phyloP scores from a whole-genome alignment of 805 yeast genomes.

The Wickerhamiella spandovensis region DNA sequence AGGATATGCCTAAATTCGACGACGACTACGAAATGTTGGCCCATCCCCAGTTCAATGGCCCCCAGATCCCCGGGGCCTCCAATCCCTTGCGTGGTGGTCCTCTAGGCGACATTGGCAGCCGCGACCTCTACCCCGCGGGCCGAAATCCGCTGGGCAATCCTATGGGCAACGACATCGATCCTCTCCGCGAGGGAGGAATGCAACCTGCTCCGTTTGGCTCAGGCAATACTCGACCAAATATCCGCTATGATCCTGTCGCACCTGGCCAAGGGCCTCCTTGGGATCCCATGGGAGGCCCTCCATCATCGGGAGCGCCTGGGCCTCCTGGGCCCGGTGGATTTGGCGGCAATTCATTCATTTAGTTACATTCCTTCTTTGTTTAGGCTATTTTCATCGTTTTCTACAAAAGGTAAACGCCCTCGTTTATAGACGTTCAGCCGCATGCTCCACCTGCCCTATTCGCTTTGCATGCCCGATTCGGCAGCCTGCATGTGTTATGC shows the following conservation, averaged over 20 bases:
- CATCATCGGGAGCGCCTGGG: slow-evolving; percentile 11
- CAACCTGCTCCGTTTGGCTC: slow-evolving; percentile 19
- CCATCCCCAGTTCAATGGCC: slow-evolving; percentile 3
- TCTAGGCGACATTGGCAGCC: slow-evolving; percentile 24
- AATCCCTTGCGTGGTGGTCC: slow-evolving; percentile 6
- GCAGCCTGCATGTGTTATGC: too few species aligned
- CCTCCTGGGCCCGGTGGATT: slow-evolving; percentile 9
- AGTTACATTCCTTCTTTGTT: background rate
- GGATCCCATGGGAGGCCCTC: background rate
- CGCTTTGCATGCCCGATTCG: background rate
- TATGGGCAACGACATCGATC: slow-evolving; percentile 12
- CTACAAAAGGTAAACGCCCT: background rate
- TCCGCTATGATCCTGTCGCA: slow-evolving; percentile 27
- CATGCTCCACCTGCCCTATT: too few species aligned
- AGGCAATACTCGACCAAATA: slow-evolving; percentile 5
- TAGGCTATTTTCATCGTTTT: background rate
- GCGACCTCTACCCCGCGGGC: slow-evolving; percentile 30
- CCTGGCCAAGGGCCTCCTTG: background rate
- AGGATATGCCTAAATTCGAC: slow-evolving; percentile 32
- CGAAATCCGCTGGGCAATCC: slow-evolving; percentile 25
- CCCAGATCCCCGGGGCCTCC: slow-evolving; percentile 7
- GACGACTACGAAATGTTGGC: slow-evolving; percentile 27
- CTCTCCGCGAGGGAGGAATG: slow-evolving; percentile 20
- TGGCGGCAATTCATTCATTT: slow-evolving; percentile 3
- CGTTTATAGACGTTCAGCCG: too few species aligned